These are phyloP conservation scores for Saccharum officinarum DNA, from an alignment of 176 grass and related monocot genomes.

Conservation along the genomic window DNA sequence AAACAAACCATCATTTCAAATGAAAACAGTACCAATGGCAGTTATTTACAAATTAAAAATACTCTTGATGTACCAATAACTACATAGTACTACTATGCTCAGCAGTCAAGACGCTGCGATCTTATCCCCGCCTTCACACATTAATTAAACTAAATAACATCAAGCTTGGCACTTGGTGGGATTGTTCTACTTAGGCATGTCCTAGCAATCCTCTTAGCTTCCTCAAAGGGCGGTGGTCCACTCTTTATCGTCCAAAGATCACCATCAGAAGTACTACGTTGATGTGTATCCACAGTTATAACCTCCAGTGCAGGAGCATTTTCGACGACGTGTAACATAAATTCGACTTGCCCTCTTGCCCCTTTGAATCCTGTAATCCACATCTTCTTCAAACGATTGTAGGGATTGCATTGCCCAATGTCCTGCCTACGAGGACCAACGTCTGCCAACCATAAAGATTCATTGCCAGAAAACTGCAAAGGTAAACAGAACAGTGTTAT, in stretches of 20 bases:
- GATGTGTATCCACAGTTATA: background rate
- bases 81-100: background rate
- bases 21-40: too few relatives aligned
- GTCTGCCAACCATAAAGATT: background rate
- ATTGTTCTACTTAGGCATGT: background rate
- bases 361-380: slow-evolving; percentile 7
- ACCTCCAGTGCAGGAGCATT: slow-evolving; percentile 8
- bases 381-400: slow-evolving; percentile 5
- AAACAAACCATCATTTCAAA: too few relatives aligned
- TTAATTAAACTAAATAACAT: background rate
- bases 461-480: background rate
- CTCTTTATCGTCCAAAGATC: background rate
- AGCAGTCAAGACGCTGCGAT: background rate
- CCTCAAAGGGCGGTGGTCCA: background rate
- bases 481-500: background rate
- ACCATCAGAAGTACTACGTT: background rate
- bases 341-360: slow-evolving; percentile 8
- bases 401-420: slow-evolving; percentile 6
- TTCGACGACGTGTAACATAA: background rate
- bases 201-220: background rate
- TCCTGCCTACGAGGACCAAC: background rate
- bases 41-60: too few relatives aligned
- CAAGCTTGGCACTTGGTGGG: background rate
- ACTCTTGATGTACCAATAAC: too few relatives aligned
- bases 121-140: background rate